A percentile compares a stretch with the other conserved stretches of the same genome.
These are phyloP conservation scores for Fusarium sp. DNA, from an alignment of 2,329 filamentous ascomycete species.

Conservation along the genomic window DNA sequence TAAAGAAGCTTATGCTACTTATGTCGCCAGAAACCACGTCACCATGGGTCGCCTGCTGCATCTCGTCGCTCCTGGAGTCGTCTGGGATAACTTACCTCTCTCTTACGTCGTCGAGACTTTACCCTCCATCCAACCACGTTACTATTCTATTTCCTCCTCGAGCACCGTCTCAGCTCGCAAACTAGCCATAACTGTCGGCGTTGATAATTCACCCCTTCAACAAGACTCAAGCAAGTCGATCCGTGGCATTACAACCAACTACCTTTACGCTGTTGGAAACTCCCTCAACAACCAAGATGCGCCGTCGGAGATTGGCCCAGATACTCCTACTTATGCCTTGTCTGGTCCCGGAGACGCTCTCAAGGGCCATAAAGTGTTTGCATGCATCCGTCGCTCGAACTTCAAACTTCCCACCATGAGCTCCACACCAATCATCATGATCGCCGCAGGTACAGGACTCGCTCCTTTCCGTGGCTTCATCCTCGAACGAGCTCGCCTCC, in stretches of 20 bases:
- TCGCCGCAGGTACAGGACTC: conserved; percentile 62
- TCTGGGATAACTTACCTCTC: conserved; percentile 51
- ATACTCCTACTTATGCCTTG: conserved; percentile 20
- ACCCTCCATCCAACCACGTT: conserved; percentile 61
- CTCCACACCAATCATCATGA: conserved; percentile 62
- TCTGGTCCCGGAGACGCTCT: conserved; percentile 30
- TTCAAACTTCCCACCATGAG: conserved; percentile 59
- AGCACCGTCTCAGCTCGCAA: conserved; percentile 48
- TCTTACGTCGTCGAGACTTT: conserved; percentile 67
- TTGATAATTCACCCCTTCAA: conserved; percentile 32
- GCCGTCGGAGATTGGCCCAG: neutral
- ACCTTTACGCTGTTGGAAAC: conserved; percentile 40
- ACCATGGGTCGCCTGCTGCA: conserved; percentile 44
- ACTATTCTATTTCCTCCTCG: conserved; percentile 72
- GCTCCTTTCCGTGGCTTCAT: conserved; percentile 54
- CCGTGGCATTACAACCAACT: conserved; percentile 44
- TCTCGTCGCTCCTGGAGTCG: conserved; percentile 18
- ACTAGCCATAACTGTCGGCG: conserved; percentile 41
- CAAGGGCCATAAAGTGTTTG: conserved; percentile 35
- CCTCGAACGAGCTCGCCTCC: conserved; percentile 39
- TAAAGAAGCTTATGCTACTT: conserved; percentile 36
- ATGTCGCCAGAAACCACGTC: conserved; percentile 40
- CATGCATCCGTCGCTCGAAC: conserved; percentile 47
- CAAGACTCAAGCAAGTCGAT: conserved; percentile 25
- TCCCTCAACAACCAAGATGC: conserved; percentile 3